phyloP scores from a whole-genome alignment of 2,329 filamentous ascomycete species.

The Periconia macrospinosa region DNA sequence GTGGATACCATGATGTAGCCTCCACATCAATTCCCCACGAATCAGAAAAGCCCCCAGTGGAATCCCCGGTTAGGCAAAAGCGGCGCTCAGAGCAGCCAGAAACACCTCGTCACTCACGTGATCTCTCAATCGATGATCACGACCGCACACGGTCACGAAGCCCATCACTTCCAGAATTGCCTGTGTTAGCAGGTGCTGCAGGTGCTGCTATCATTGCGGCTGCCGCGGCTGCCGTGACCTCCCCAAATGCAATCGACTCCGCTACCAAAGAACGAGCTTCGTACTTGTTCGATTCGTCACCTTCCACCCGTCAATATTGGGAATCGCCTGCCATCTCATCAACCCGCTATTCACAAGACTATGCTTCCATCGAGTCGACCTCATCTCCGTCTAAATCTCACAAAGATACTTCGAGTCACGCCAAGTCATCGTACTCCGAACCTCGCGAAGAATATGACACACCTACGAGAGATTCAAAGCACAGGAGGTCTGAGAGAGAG shows the following conservation, averaged over 20 bases:
- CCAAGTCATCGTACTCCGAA: slow-evolving; percentile 5
- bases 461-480: slow-evolving; percentile 12
- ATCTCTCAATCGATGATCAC: slow-evolving; percentile 8
- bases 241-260: slow-evolving; percentile 33
- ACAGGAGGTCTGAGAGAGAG: slow-evolving; percentile 4
- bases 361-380: slow-evolving; percentile 6
- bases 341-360: slow-evolving; percentile 18
- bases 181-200: slow-evolving; percentile 8
- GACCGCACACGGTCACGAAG: slow-evolving; percentile 17
- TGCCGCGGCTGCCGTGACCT: slow-evolving; percentile 7
- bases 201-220: not conserved
- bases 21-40: slow-evolving; percentile 16
- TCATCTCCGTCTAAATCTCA: slow-evolving; percentile 1
- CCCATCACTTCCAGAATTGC: slow-evolving; percentile 29
- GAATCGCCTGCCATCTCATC: slow-evolving; percentile 26
- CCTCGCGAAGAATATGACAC: slow-evolving; percentile 7
- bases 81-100: slow-evolving; percentile 24
- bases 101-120: slow-evolving; percentile 13
- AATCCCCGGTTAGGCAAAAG: slow-evolving; percentile 14
- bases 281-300: slow-evolving; percentile 41
- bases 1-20: slow-evolving; percentile 43
- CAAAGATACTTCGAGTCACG: slow-evolving; percentile 13
- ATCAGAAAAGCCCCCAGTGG: slow-evolving; percentile 19
- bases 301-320: slow-evolving; percentile 36
- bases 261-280: slow-evolving; percentile 41